These are phyloP conservation scores for Linnemannia zychae DNA, from an alignment of 192 early-diverging fungal species.

Conservation along the genomic window DNA sequence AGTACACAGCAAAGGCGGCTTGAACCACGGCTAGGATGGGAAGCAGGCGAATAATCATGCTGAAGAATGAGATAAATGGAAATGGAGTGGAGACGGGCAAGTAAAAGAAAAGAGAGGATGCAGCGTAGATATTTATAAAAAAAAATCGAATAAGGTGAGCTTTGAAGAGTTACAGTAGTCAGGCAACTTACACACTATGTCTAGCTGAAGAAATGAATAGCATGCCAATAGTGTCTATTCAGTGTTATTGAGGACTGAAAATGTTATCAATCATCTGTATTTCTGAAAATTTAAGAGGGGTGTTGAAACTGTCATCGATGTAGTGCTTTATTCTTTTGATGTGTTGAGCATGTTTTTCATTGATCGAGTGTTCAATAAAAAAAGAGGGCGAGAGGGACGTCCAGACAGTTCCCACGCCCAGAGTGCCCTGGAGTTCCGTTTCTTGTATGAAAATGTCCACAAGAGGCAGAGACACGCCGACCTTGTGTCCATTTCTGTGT, in stretches of 20 bases:
- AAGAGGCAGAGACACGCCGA: too few species aligned
- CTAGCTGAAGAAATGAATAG: constrained; percentile 3
- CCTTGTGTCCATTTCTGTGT: neutral
- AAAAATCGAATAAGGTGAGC: neutral
- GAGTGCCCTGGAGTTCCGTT: neutral
- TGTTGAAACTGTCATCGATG: neutral
- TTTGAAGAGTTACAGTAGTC: constrained; percentile 6
- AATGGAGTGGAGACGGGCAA: constrained; percentile 5
- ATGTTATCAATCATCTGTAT: constrained; percentile 5
- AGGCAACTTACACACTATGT: constrained; percentile 13
- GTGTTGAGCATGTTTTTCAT: neutral
- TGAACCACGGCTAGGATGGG: constrained; percentile 14
- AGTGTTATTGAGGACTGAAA: neutral
- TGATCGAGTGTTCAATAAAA: neutral
- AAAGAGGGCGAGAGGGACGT: too few species aligned
- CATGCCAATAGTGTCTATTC: neutral
- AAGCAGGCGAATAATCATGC: constrained; percentile 15
- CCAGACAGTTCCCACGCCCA: neutral
- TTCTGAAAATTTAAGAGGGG: neutral
- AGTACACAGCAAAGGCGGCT: constrained; percentile 18
- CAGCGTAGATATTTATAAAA: constrained; percentile 10
- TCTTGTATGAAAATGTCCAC: neutral
- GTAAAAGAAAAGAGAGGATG: constrained; percentile 6
- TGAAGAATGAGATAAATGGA: constrained; percentile 14
- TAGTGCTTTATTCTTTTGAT: constrained; percentile 10